phyloP scores from a whole-genome alignment of 129 eudicot genomes.

The Flaveria trinervia region DNA sequence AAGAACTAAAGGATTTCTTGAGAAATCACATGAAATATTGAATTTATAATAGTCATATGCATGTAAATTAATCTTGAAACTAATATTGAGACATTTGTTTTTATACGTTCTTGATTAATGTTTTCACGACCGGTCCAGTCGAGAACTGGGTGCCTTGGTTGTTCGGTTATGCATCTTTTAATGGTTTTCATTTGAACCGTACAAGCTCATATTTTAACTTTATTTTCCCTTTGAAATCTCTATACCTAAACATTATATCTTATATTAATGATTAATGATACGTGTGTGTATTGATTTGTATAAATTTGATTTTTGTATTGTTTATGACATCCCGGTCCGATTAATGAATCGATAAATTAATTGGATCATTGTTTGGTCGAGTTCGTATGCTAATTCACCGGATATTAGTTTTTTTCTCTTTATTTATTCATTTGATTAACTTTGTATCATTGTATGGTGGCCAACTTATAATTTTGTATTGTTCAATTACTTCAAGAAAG shows the following conservation, averaged over 20 bases:
- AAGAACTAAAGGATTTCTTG: slow-evolving; percentile 12
- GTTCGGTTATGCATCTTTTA: too few species aligned
- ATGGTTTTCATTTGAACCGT: too few species aligned
- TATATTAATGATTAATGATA: too few species aligned
- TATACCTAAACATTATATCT: too few species aligned
- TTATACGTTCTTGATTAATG: neutral
- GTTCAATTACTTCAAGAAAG: neutral
- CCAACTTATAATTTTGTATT: slow-evolving; percentile 1
- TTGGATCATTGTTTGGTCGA: neutral
- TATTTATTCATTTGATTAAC: neutral
- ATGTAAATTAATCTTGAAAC: slow-evolving; percentile 18
- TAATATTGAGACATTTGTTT: neutral
- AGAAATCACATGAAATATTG: neutral
- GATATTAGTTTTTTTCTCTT: neutral
- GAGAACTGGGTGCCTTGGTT: too few species aligned
- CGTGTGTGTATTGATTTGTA: too few species aligned
- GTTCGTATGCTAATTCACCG: neutral
- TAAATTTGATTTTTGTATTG: too few species aligned
- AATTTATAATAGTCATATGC: slow-evolving; percentile 2
- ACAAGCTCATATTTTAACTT: too few species aligned
- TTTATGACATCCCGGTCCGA: too few species aligned
- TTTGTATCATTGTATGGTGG: neutral
- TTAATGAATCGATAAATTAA: neutral
- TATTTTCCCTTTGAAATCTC: too few species aligned
- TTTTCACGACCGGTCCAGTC: too few species aligned